Percentiles rank a stretch among this genome's conserved stretches.
Conservation (phyloP, 192 early-diverging fungal genomes). For the Phycomyces blakesleeanus region DNA sequence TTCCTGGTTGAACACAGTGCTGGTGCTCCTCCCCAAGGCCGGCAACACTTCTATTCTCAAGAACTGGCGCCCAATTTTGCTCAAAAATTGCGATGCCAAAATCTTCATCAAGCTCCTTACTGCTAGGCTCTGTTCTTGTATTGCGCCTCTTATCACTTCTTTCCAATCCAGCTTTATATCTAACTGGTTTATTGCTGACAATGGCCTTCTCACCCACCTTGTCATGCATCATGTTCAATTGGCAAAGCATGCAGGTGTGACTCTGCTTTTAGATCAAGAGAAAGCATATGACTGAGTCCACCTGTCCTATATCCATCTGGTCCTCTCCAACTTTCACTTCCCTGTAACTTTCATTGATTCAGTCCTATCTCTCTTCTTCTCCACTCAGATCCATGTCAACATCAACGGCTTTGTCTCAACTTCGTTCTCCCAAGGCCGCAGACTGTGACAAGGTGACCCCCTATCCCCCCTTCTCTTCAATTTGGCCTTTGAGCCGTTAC, state of each 20-base stretch:
- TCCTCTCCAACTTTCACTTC: neutral
- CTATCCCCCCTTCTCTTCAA: neutral
- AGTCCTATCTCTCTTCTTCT: neutral
- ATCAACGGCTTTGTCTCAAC: neutral
- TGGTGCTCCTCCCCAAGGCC: conserved; percentile 20
- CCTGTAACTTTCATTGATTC: neutral
- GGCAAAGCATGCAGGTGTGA: too few species aligned
- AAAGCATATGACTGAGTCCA: too few species aligned
- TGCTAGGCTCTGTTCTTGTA: too few species aligned
- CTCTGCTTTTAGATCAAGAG: too few species aligned
- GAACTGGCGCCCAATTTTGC: conserved; percentile 16
- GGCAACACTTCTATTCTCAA: conserved; percentile 4
- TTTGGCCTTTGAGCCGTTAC: neutral
- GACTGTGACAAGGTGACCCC: neutral
- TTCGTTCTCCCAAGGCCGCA: neutral
- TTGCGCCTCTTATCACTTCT: neutral
- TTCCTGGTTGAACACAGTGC: conserved; percentile 7
- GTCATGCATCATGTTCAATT: too few species aligned
- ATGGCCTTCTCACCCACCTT: neutral
- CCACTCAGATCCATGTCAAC: neutral
- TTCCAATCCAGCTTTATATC: neutral
- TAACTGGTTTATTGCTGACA: neutral
- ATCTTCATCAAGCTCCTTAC: conserved; percentile 11
- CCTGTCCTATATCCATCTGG: neutral
- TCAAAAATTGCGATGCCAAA: conserved; percentile 17